A percentile compares a stretch with the other conserved stretches of the same genome.
phyloP scores from a whole-genome alignment of 2,329 filamentous ascomycete species.

The Pseudocercospora pini-densiflorae region DNA sequence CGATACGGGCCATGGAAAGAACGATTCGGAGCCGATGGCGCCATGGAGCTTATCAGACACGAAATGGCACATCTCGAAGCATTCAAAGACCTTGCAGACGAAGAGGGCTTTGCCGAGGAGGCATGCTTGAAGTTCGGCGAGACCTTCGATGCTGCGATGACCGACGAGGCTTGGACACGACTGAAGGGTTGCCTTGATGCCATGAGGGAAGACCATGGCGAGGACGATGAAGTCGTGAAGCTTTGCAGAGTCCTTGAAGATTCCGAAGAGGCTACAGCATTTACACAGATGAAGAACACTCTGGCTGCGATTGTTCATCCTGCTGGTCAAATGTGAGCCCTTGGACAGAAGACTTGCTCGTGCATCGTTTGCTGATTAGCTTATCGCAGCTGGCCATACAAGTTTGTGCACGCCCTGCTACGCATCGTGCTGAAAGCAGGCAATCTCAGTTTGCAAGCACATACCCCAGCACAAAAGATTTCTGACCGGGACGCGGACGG shows the following conservation, averaged over 20 bases:
- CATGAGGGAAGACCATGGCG: constrained; percentile 37
- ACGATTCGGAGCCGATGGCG: constrained; percentile 36
- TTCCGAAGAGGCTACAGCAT: constrained; percentile 33
- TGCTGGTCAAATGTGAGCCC: constrained; percentile 31
- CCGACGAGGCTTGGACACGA: constrained; percentile 37
- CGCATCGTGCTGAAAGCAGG: constrained; percentile 25
- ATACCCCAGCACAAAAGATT: constrained; percentile 33
- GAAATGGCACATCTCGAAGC: constrained; percentile 35
- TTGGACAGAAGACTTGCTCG: background rate
- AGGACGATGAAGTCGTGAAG: constrained; percentile 36
- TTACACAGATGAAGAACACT: constrained; percentile 41
- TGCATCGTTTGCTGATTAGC: constrained; percentile 7
- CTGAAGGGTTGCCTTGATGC: constrained; percentile 36
- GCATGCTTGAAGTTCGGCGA: constrained; percentile 38
- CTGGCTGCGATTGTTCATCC: constrained; percentile 38
- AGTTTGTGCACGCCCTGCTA: constrained; percentile 33
- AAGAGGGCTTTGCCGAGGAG: constrained; percentile 36
- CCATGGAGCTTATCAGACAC: constrained; percentile 37
- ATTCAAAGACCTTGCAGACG: constrained; percentile 26
- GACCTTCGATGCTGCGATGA: constrained; percentile 43
- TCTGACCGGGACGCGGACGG: constrained; percentile 32
- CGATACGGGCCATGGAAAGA: constrained; percentile 38
- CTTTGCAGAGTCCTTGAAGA: constrained; percentile 31
- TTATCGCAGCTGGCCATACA: constrained; percentile 31
- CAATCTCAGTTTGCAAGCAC: constrained; percentile 35